Percentiles rank a stretch among this genome's conserved stretches.
phyloP scores from a whole-genome alignment of 257 asterid genomes.

The Lavandula angustifolia region DNA sequence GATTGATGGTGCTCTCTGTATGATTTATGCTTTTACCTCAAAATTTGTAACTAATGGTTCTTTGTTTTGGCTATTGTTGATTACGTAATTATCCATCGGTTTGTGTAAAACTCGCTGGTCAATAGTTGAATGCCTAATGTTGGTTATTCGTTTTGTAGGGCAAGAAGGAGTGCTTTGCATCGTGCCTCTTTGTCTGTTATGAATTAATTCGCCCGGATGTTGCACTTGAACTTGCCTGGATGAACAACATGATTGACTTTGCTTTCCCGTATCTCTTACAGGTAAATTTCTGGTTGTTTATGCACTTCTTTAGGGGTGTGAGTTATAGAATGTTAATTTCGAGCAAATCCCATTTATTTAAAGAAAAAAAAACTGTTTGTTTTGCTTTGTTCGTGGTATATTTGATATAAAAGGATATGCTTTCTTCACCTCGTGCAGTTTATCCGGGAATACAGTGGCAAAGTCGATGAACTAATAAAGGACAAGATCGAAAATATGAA shows the following conservation, averaged over 20 bases:
- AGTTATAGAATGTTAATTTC: slow-evolving; percentile 5
- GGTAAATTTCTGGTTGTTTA: slow-evolving; percentile 48
- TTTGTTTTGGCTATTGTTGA: background rate
- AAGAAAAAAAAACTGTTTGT: background rate
- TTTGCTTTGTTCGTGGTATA: slow-evolving; percentile 17
- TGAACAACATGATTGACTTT: slow-evolving; percentile 90
- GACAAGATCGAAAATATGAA: slow-evolving; percentile 75
- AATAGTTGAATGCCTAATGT: slow-evolving; percentile 21
- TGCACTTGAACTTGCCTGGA: slow-evolving; percentile 98
- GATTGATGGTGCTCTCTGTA: slow-evolving; percentile 10
- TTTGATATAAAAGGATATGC: slow-evolving; percentile 7
- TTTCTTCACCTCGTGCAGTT: slow-evolving; percentile 53
- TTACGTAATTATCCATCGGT: background rate
- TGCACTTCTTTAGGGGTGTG: slow-evolving; percentile 12
- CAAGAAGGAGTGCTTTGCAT: slow-evolving; percentile 96
- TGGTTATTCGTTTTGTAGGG: slow-evolving; percentile 57
- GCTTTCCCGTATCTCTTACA: slow-evolving; percentile 95
- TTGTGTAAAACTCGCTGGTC: slow-evolving; percentile 5
- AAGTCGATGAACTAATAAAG: slow-evolving; percentile 89
- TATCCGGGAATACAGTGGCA: slow-evolving; percentile 91
- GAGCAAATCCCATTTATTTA: background rate
- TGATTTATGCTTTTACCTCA: background rate
- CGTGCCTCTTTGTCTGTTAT: slow-evolving; percentile 97
- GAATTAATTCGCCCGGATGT: slow-evolving; percentile 92
- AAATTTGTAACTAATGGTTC: background rate